These are phyloP conservation scores for Clarireedia hainanense DNA, from an alignment of 2,329 filamentous ascomycete genomes.

Conservation along the genomic window DNA sequence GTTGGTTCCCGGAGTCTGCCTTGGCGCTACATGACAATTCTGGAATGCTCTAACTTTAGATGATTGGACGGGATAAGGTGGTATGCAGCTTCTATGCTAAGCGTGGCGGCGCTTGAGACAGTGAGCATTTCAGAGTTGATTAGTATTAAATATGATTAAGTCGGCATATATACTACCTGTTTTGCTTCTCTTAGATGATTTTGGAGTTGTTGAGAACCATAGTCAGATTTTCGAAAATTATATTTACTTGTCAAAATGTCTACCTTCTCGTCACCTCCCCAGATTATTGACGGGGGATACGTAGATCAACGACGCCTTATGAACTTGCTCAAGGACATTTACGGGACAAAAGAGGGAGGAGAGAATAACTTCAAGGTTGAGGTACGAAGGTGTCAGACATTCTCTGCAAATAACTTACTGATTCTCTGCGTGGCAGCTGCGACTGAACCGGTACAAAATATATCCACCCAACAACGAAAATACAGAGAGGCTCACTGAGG, in stretches of 20 bases:
- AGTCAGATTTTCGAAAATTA: too few species aligned
- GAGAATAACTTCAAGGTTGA: constrained; percentile 20
- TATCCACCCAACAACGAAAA: constrained; percentile 1
- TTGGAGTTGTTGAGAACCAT: too few species aligned
- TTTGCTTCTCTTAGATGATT: too few species aligned
- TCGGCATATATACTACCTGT: too few species aligned
- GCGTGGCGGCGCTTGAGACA: too few species aligned
- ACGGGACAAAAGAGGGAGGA: constrained; percentile 15
- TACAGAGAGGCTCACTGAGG: constrained; percentile 10
- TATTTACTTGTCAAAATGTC: neutral
- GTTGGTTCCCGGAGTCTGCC: too few species aligned
- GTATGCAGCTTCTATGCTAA: too few species aligned
- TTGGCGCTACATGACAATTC: too few species aligned
- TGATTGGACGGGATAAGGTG: too few species aligned
- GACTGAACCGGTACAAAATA: constrained; percentile 18
- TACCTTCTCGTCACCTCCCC: neutral
- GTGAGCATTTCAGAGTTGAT: too few species aligned
- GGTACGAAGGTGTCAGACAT: constrained; percentile 1
- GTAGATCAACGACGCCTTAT: constrained; percentile 18
- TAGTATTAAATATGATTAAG: too few species aligned
- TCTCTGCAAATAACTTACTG: neutral
- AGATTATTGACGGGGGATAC: constrained; percentile 19
- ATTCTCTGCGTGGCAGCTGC: constrained; percentile 8
- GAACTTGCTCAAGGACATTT: constrained; percentile 13
- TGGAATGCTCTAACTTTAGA: too few species aligned